Evolutionary conservation across 768 basidiomycete genomes (phyloP), one percentile per base, ranked within the genome.

Genomic region (Termitomyces sp.): DNA sequence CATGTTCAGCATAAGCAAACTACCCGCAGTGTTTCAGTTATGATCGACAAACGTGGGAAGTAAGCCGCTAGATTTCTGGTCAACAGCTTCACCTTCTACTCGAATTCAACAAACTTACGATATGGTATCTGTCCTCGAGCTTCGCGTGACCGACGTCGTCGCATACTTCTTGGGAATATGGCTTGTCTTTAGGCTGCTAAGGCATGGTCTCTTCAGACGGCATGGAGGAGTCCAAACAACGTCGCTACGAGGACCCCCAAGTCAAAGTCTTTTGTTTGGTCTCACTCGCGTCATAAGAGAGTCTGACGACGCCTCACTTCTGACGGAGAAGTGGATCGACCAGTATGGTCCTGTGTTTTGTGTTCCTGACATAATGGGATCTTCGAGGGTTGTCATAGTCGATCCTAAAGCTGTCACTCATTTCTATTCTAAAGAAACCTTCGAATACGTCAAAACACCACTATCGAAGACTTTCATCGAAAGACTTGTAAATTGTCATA

Each of bases 331-430:
- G 5, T 85, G 83, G 84, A 72, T 71, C 1, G 65, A 63, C 7
- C 64, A 77, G 46, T 82, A 82, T 35, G 84, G 85, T 7, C 62
- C 74, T 1, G 79, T 73, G 0, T 85, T 70, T 59, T 52, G 67
- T 16, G 56, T 82, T n/a, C 74, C 81, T 0, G 61, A 62, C 1
- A 60, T 67, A 0, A 58, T 82, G 6, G 77, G 77, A 0, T 62
- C 70, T 0, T 66, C 52, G 8, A 62, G 61, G 5, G 62, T 82
- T 24, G 62, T 78, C 4, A 65, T 81, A 5, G 70, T 72, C 45
- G 82, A 82, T 60, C 76, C 76, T 3, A 82, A 78, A 66, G 82
- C 84, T 0, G 67, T 80, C 20, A 71, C 76, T 0, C 81, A 85
- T 60, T 74, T 82, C 43, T 81, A 75, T 56, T 70, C 77, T 14